Conservation (phyloP, 1,284 basidiomycete genomes). For the Inonotus obliquus region DNA sequence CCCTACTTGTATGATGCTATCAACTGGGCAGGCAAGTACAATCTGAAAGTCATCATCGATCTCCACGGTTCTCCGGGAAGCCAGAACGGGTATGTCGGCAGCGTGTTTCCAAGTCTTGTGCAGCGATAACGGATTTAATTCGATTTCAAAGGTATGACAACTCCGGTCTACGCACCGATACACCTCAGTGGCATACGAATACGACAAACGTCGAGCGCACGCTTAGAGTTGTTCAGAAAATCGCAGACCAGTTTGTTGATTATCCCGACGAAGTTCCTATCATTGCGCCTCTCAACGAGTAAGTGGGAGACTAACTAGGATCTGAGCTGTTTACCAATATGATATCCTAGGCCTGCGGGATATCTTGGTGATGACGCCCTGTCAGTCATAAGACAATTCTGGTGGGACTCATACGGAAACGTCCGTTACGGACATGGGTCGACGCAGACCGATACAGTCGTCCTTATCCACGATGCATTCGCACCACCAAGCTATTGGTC, state of each 20-base stretch:
- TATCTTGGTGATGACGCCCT: slow-evolving; percentile 56
- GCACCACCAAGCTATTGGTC: slow-evolving; percentile 72
- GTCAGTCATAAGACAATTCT: slow-evolving; percentile 61
- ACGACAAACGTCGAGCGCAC: slow-evolving; percentile 67
- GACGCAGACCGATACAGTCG: slow-evolving; percentile 55
- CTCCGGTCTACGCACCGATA: slow-evolving; percentile 65
- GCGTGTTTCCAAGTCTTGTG: background rate
- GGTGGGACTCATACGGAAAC: slow-evolving; percentile 68
- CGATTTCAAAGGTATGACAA: slow-evolving; percentile 72
- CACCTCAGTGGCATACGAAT: slow-evolving; percentile 68
- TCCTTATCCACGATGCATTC: slow-evolving; percentile 85
- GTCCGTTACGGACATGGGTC: slow-evolving; percentile 57
- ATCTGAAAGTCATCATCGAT: slow-evolving; percentile 80
- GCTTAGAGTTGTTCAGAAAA: slow-evolving; percentile 58
- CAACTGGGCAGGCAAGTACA: slow-evolving; percentile 71
- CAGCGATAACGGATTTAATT: background rate
- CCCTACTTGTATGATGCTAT: slow-evolving; percentile 74
- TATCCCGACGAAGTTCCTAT: slow-evolving; percentile 56
- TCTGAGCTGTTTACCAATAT: background rate
- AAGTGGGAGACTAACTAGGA: slow-evolving; percentile 27
- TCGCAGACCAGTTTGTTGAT: slow-evolving; percentile 57
- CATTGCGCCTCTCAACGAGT: slow-evolving; percentile 80
- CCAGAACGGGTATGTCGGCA: slow-evolving; percentile 62
- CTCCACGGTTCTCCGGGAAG: slow-evolving; percentile 84
- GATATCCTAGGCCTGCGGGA: slow-evolving; percentile 64